Evolutionary conservation across 352 stramenopile genomes (phyloP).

Genomic region (Phytophthora rubi): DNA sequence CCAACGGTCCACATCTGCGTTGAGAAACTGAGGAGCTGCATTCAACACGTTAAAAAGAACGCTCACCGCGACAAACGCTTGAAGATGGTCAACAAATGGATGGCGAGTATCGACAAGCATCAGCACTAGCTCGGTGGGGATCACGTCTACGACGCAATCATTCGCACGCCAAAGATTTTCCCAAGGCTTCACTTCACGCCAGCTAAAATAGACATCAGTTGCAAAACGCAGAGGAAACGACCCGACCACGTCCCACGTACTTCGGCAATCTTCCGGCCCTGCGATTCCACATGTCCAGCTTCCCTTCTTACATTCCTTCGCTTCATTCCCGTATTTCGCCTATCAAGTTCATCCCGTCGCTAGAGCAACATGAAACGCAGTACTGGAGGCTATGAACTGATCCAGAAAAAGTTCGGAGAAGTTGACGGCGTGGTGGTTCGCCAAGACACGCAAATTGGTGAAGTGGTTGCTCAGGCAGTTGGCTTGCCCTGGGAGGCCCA

Average conservation of each 20-base stretch:
- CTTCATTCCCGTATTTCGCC: not conserved
- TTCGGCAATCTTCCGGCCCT: not conserved
- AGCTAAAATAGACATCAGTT: conserved; percentile 24
- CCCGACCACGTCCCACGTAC: not conserved
- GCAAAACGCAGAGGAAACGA: not conserved
- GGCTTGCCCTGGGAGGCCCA: conserved; percentile 57
- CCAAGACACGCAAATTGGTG: conserved; percentile 56
- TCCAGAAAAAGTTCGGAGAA: conserved; percentile 42
- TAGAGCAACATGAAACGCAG: conserved; percentile 15
- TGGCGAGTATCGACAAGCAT: not conserved
- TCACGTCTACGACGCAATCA: not conserved
- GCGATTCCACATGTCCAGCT: not conserved
- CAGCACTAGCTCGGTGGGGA: not conserved
- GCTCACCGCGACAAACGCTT: conserved; percentile 23
- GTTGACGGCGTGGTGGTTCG: conserved; percentile 54
- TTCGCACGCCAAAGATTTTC: not conserved
- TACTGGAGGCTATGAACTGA: conserved; percentile 10
- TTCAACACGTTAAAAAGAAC: conserved; percentile 29
- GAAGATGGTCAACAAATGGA: conserved; percentile 28
- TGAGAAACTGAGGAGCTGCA: conserved; percentile 25
- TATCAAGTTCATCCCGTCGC: not conserved
- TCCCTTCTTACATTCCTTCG: not conserved
- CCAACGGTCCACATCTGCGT: conserved; percentile 12
- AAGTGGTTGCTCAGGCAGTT: conserved; percentile 54
- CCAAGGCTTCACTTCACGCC: not conserved